A percentile compares a stretch with the other conserved stretches of the same genome.
Conservation (phyloP, 306 rosid species). For the Mimosa pudica region DNA sequence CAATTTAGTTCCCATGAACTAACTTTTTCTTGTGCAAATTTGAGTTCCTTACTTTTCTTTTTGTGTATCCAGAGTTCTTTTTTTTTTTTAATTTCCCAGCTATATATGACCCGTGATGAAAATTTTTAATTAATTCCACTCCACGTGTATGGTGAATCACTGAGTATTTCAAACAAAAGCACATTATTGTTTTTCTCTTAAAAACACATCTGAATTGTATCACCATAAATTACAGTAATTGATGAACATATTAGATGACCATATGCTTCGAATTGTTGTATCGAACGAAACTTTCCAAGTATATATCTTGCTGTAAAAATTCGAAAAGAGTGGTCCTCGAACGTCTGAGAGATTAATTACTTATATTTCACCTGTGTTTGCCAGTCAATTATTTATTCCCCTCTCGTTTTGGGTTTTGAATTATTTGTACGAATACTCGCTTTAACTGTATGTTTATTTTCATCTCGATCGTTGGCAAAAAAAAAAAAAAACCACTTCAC, state of each 20-base stretch:
- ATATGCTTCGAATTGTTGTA: neutral
- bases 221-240: neutral
- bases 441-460: neutral
- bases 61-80: too few relatives aligned
- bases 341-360: neutral
- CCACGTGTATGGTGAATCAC: neutral
- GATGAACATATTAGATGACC: neutral
- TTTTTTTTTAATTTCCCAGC: too few relatives aligned
- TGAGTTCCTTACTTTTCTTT: too few relatives aligned
- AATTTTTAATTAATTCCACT: neutral
- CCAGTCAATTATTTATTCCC: neutral
- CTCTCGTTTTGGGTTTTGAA: neutral
- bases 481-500: too few relatives aligned
- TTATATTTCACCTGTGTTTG: neutral
- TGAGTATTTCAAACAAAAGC: neutral
- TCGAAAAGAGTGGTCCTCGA: conserved; percentile 36
- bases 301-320: conserved; percentile 33
- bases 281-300: neutral
- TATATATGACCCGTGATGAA: neutral
- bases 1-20: too few relatives aligned
- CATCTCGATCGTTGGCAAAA: too few relatives aligned
- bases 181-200: neutral
- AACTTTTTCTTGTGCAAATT: too few relatives aligned
- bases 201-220: neutral
- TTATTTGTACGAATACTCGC: neutral